Percentiles rank a stretch among this genome's conserved stretches.
Evolutionary conservation across 2,329 filamentous ascomycete genomes (phyloP).

Genomic region (Fusarium floridanum): DNA sequence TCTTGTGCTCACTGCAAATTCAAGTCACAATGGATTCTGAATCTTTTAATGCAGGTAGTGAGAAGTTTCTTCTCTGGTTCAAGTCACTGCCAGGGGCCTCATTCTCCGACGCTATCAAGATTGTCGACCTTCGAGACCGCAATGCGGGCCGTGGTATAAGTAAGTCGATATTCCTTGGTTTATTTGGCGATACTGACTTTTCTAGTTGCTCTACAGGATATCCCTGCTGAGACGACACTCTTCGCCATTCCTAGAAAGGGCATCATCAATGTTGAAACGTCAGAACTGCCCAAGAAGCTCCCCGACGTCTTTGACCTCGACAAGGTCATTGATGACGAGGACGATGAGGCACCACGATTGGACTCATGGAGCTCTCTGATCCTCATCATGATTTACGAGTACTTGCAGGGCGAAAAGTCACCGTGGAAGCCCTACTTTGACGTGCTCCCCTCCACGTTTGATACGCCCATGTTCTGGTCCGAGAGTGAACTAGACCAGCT

Average conservation of each 20-base stretch:
- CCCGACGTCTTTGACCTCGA: slow-evolving; percentile 64
- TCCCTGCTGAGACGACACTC: slow-evolving; percentile 79
- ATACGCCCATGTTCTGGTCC: slow-evolving; percentile 93
- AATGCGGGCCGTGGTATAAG: slow-evolving; percentile 69
- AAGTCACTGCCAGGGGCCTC: slow-evolving; percentile 63
- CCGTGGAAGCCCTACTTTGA: slow-evolving; percentile 84
- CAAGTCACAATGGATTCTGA: slow-evolving; percentile 17
- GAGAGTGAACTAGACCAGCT: slow-evolving; percentile 76
- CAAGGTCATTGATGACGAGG: slow-evolving; percentile 50
- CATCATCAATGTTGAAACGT: slow-evolving; percentile 81
- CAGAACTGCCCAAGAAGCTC: slow-evolving; percentile 71
- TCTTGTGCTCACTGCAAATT: not conserved
- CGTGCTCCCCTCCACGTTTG: slow-evolving; percentile 78
- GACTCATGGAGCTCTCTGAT: slow-evolving; percentile 74
- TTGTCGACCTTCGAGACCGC: slow-evolving; percentile 64
- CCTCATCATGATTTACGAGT: slow-evolving; percentile 84
- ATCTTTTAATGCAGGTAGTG: slow-evolving; percentile 59
- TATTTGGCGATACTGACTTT: slow-evolving; percentile 15
- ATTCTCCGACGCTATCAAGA: slow-evolving; percentile 65
- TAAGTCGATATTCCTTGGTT: slow-evolving; percentile 45
- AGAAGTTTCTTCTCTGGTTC: slow-evolving; percentile 68
- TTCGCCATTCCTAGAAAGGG: slow-evolving; percentile 82
- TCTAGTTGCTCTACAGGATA: slow-evolving; percentile 83
- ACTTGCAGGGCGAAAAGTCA: slow-evolving; percentile 69
- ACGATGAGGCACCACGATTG: slow-evolving; percentile 54